Conservation (phyloP, 768 basidiomycete species). For the Pholiota conissans region DNA sequence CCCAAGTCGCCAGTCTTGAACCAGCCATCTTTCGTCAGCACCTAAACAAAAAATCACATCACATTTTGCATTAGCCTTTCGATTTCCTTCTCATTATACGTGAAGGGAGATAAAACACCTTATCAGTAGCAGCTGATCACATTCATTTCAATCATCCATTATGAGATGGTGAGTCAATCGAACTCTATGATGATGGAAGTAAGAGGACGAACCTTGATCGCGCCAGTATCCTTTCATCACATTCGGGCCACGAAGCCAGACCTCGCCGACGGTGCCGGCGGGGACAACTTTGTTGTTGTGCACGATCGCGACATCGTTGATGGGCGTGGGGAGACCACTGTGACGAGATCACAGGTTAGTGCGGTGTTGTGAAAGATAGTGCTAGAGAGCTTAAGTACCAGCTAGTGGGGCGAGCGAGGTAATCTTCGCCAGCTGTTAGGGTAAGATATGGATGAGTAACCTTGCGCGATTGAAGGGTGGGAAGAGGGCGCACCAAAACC, state of each 20-base stretch:
- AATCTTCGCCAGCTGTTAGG: slow-evolving; percentile 49
- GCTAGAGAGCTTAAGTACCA: slow-evolving; percentile 31
- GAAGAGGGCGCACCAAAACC: slow-evolving; percentile 29
- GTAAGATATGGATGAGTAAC: background rate
- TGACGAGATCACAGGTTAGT: background rate
- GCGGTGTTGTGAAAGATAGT: background rate
- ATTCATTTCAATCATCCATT: background rate
- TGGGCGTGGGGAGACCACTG: slow-evolving; percentile 55
- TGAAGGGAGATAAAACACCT: slow-evolving; percentile 24
- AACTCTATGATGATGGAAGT: background rate
- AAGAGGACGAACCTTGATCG: slow-evolving; percentile 42
- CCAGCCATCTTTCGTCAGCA: slow-evolving; percentile 56
- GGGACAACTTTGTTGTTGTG: slow-evolving; percentile 34
- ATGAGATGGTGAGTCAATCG: too few species aligned
- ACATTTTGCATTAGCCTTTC: background rate
- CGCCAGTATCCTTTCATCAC: slow-evolving; percentile 65
- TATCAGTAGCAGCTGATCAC: slow-evolving; percentile 39
- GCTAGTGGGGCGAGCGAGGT: slow-evolving; percentile 42
- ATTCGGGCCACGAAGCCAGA: slow-evolving; percentile 59
- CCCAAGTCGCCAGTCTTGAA: slow-evolving; percentile 57
- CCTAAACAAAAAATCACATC: slow-evolving; percentile 6
- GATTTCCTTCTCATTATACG: too few species aligned
- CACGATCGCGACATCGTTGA: slow-evolving; percentile 56
- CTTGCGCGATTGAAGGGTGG: background rate
- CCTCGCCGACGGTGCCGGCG: slow-evolving; percentile 44